These are phyloP conservation scores for Arabidopsis hybrid DNA, from an alignment of 441 rosid species.

Conservation along the genomic window DNA sequence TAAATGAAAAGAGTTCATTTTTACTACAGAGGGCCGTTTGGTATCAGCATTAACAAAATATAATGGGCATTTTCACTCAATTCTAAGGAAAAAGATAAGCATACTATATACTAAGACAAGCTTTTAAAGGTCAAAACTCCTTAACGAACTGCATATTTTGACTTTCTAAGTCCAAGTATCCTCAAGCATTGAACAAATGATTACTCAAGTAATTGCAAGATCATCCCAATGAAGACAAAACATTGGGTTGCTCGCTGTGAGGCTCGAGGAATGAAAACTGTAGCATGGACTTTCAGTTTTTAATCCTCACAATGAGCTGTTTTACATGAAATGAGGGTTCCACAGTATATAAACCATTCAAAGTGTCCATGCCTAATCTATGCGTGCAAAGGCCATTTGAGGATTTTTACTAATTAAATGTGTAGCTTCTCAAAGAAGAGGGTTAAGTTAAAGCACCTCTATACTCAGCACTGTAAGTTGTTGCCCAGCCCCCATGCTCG, in stretches of 20 bases:
- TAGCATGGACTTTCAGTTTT: constrained; percentile 13
- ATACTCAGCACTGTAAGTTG: constrained; percentile 88
- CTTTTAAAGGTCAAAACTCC: constrained; percentile 6
- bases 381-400: constrained; percentile 12
- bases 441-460: constrained; percentile 65
- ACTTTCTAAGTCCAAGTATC: constrained; percentile 26
- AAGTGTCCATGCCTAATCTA: constrained; percentile 22
- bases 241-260: constrained; percentile 8
- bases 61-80: constrained; percentile 10
- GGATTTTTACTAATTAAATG: constrained; percentile 3
- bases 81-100: constrained; percentile 3
- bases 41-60: constrained; percentile 11
- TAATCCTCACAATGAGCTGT: neutral
- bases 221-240: constrained; percentile 8
- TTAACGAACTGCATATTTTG: constrained; percentile 15
- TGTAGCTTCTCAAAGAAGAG: constrained; percentile 19
- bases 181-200: constrained; percentile 27
- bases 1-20: constrained; percentile 8
- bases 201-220: constrained; percentile 18
- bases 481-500: constrained; percentile 95
- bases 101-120: neutral
- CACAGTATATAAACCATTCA: constrained; percentile 7
- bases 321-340: constrained; percentile 9
- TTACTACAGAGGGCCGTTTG: neutral
- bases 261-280: constrained; percentile 22